Evolutionary conservation across 2,329 filamentous ascomycete genomes (phyloP).

Genomic region (Tolypocladium ophioglossoides): DNA sequence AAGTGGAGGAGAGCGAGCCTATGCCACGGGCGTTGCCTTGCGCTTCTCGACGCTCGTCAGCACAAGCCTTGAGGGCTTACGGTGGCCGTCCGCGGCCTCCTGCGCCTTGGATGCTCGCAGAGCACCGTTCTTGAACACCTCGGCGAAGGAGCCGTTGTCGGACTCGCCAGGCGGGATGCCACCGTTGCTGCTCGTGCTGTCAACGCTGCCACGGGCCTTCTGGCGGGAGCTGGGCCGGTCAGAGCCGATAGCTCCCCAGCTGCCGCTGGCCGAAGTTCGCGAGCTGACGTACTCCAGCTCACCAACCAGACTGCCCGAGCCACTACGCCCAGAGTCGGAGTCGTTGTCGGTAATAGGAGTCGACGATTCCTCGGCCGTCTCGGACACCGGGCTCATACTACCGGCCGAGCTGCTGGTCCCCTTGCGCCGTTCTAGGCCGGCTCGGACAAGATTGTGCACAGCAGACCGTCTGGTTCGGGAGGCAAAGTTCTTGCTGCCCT

Average conservation of each 20-base stretch:
- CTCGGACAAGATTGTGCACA: conserved; percentile 82
- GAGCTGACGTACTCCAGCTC: conserved; percentile 62
- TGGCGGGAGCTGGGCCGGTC: conserved; percentile 66
- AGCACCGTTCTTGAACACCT: conserved; percentile 51
- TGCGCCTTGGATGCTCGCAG: conserved; percentile 40
- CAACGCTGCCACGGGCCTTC: conserved; percentile 51
- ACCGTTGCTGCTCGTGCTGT: conserved; percentile 48
- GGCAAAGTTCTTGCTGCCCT: conserved; percentile 96
- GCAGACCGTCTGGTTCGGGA: conserved; percentile 86
- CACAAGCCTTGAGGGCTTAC: conserved; percentile 78
- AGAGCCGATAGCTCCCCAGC: conserved; percentile 73
- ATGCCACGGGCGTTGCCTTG: conserved; percentile 36
- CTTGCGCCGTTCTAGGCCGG: conserved; percentile 78
- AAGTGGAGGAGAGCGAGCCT: conserved; percentile 7
- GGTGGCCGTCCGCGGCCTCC: conserved; percentile 50
- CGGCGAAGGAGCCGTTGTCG: conserved; percentile 52
- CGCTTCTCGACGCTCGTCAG: conserved; percentile 86
- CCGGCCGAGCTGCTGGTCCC: conserved; percentile 59
- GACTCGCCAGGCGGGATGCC: conserved; percentile 34
- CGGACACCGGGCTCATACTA: conserved; percentile 83
- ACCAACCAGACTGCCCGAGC: conserved; percentile 71
- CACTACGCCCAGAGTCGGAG: conserved; percentile 59
- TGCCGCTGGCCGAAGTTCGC: conserved; percentile 63
- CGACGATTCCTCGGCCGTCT: conserved; percentile 58
- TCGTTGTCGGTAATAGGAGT: conserved; percentile 64